Evolutionary conservation across 2,329 filamentous ascomycete species (phyloP).

Genomic region (Diaporthe velutina): DNA sequence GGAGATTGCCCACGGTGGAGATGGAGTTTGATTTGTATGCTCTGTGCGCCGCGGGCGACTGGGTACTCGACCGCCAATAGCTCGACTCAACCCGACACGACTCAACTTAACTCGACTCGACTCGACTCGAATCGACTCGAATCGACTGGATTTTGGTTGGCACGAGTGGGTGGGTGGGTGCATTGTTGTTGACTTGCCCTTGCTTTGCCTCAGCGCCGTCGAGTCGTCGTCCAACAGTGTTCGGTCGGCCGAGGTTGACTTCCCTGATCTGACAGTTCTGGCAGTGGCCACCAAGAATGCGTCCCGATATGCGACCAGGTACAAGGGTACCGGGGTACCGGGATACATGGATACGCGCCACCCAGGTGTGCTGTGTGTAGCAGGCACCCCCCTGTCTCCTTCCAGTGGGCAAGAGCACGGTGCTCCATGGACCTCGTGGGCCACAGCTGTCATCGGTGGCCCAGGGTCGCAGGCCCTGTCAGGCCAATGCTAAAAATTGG

Average conservation of each 20-base stretch:
- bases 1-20: constrained; percentile 13
- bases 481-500: constrained; percentile 17
- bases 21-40: constrained; percentile 12
- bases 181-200: not conserved
- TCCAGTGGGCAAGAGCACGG: not conserved
- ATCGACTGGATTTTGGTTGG: no score
- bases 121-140: not conserved
- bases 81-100: not conserved
- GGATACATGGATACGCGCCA: not conserved
- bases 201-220: not conserved
- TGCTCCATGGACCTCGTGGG: constrained; percentile 5
- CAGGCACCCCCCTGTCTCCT: not conserved
- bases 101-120: not conserved
- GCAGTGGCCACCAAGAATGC: not conserved
- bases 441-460: constrained; percentile 6
- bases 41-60: not conserved
- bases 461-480: not conserved
- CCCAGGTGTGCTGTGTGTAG: not conserved
- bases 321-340: not conserved
- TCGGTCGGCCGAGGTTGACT: not conserved
- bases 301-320: not conserved
- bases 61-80: not conserved
- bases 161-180: not conserved
- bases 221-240: not conserved
- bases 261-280: not conserved